These are phyloP conservation scores for Cordyceps javanica DNA, from an alignment of 2,329 filamentous ascomycete genomes.

Conservation along the genomic window DNA sequence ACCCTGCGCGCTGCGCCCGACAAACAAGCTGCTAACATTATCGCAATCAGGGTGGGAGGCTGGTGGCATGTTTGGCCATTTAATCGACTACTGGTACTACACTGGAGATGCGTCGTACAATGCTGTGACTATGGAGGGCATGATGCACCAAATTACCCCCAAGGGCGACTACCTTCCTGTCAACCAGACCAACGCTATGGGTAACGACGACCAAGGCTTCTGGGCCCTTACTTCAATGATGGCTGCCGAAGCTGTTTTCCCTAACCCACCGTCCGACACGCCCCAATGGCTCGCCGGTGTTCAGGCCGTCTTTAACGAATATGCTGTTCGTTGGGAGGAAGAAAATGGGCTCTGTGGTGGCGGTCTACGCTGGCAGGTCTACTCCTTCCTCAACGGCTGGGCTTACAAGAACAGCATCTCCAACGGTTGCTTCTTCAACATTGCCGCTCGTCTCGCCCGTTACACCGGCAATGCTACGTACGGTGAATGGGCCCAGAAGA, in stretches of 20 bases:
- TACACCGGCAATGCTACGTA: constrained; percentile 80
- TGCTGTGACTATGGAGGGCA: constrained; percentile 44
- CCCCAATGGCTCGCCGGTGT: constrained; percentile 71
- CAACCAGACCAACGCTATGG: constrained; percentile 47
- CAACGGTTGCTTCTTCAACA: constrained; percentile 65
- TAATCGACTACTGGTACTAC: constrained; percentile 61
- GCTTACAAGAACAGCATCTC: constrained; percentile 64
- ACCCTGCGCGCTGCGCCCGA: constrained; percentile 13
- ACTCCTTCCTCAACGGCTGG: constrained; percentile 66
- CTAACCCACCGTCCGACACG: constrained; percentile 50
- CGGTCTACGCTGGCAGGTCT: constrained; percentile 82
- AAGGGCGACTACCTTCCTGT: constrained; percentile 52
- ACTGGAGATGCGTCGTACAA: constrained; percentile 58
- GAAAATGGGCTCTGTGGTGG: constrained; percentile 51
- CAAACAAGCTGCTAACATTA: constrained; percentile 15
- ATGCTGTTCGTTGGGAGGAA: constrained; percentile 63
- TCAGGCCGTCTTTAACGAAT: constrained; percentile 76
- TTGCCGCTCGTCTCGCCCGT: constrained; percentile 63
- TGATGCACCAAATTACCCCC: constrained; percentile 50
- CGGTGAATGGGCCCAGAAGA: constrained; percentile 63
- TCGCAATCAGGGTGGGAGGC: constrained; percentile 49
- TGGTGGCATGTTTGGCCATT: constrained; percentile 55
- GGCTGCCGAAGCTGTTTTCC: constrained; percentile 65
- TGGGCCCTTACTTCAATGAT: constrained; percentile 69
- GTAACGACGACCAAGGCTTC: constrained; percentile 67